Base-by-base conservation (phyloP, 805 yeast species). In the Kluyveromyces wickerhamii region DNA sequence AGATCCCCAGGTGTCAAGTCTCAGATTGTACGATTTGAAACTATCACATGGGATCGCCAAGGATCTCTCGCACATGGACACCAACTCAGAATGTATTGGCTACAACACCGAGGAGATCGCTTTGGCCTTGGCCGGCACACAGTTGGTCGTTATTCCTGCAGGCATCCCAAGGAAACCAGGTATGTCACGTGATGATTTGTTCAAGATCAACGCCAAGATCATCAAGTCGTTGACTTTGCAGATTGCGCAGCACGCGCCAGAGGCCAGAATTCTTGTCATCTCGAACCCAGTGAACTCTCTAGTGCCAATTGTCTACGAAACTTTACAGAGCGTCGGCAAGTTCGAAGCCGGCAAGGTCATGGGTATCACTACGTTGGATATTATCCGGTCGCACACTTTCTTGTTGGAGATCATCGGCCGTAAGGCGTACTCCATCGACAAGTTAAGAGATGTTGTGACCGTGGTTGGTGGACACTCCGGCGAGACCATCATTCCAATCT, bases 161-260 rank as follows among this genome's bases (percentile, higher is more conserved):
- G 92, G 92, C 66, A 86, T 81, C 40, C 89, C 92, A 60, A 75
- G 92, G 69, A 81, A 81, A 63, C 88, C 88, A 44, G 92, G 92
- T 52, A 81, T 81, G 89, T 77, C 89, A 49, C 74, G 92, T 65
- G 89, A 80, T 60, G 92, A 81, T 60, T 69, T 81, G 59, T 81
- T 81, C 72, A 77, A 77, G 66, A 79, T 85, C 65, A 81, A 81
- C 55, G 92, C 89, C 26, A 78, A 83, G 21, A 81, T 81, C 61
- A 86, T 81, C 39, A 72, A 83, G 63, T 81, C 77, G 59, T 70
- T 81, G 60, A 85, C 85, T 51, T 67, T 74, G 60, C 75, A 77
- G 37, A 71, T 72, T 51, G 87, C 84, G 38, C 73, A 71, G 27
- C 57, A 67, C 60, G 71, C 77, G 36, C 88, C 88, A 51, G 63